Base-by-base conservation (phyloP, 352 stramenopile species). In the Phytopythium helicoides region DNA sequence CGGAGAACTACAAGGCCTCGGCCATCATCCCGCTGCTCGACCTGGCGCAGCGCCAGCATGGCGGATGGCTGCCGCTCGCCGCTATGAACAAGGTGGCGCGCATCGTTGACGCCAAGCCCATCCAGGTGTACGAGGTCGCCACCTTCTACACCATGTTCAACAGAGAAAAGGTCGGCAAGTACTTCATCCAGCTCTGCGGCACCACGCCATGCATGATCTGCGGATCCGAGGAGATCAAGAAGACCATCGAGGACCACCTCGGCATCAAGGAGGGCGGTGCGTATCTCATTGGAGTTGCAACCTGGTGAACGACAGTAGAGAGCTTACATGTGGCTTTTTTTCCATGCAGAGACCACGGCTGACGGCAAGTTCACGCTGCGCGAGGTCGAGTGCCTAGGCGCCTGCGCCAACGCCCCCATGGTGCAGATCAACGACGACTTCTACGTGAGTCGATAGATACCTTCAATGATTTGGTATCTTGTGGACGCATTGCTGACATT, bases 61-160 rank as follows among this genome's bases (percentile, higher is more conserved):
- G 97, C 45, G 97, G 97, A 52, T 99, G 96, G 93, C 85, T 99
- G 34, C 96, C 97, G 7, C 78, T 99, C 8, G 95, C 96, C 19
- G 97, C 97, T 47, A 99, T 99, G 97, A 97, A 99, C 78, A 99
- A 99, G 78, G 97, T 99, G 21, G 92, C 97, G n/a, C 87, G 97
- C 61, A 98, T 99, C 54, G 90, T 98, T n/a, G 96, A 96, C 31
- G 82, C 89, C 37, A 90, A 96, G 60, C 92, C 96, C 40, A 98
- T 98, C 44, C 87, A 97, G 63, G 97, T 99, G 86, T 99, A 99
- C 71, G 99, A 99, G 33, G 95, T 99, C 18, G 97, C 97, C 21
- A 99, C 97, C 68, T 99, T 97, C 70, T 99, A 99, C 11, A 99
- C 97, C 54, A 99, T 99, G 97, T 99, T 99, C 80, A 99, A 94